phyloP scores from a whole-genome alignment of 1,284 basidiomycete genomes.

The Marasmius fiardii region DNA sequence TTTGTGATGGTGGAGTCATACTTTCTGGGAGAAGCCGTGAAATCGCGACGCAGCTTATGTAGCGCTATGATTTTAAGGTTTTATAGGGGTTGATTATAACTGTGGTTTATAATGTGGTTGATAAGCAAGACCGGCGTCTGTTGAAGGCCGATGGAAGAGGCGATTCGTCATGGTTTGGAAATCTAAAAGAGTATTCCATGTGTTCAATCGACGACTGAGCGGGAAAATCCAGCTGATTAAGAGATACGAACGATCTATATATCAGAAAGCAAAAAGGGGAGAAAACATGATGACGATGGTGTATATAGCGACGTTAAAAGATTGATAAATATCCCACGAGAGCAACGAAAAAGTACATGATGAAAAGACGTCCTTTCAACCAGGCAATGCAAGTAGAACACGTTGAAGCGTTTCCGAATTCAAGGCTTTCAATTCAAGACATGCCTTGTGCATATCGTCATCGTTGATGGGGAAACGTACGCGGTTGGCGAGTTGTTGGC shows the following conservation, averaged over 20 bases:
- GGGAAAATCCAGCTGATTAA: not conserved
- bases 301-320: not conserved
- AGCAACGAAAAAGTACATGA: not conserved
- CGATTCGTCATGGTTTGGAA: not conserved
- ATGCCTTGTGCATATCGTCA: conserved; percentile 71
- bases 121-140: too few relatives aligned
- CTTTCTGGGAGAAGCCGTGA: not conserved
- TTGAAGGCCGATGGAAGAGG: too few relatives aligned
- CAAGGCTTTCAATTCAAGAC: conserved; percentile 66
- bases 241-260: not conserved
- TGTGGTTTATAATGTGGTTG: not conserved
- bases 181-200: not conserved
- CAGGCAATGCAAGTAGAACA: conserved; percentile 21
- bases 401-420: conserved; percentile 50
- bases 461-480: conserved; percentile 63
- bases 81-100: not conserved
- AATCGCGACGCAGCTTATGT: too few relatives aligned
- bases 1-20: not conserved
- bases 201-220: not conserved
- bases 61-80: not conserved
- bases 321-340: not conserved
- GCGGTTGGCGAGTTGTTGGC: conserved; percentile 75
- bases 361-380: not conserved
- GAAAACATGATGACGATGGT: not conserved
- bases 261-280: not conserved